A percentile compares a stretch with the other conserved stretches of the same genome.
These are phyloP conservation scores for Rheum nobile DNA, from an alignment of 148 eudicot genomes.

Conservation along the genomic window DNA sequence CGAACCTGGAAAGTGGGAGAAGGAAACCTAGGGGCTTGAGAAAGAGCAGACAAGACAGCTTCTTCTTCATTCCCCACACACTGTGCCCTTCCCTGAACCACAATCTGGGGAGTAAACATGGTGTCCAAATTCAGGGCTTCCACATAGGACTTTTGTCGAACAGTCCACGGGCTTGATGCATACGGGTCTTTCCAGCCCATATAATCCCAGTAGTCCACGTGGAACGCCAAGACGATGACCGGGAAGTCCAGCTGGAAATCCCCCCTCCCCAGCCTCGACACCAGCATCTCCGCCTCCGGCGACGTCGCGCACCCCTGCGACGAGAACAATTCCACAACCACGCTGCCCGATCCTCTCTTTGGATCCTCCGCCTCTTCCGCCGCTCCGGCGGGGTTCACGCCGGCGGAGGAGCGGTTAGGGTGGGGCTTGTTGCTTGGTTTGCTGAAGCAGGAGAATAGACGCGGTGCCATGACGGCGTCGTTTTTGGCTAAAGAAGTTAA, in stretches of 20 bases:
- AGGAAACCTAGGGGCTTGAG: slow-evolving; percentile 45
- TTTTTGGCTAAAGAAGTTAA: not conserved
- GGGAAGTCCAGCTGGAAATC: slow-evolving; percentile 50
- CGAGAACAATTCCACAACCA: slow-evolving; percentile 77
- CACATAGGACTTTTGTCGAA: slow-evolving; percentile 69
- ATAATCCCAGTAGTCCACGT: slow-evolving; percentile 90
- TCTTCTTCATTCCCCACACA: slow-evolving; percentile 64
- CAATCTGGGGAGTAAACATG: slow-evolving; percentile 76
- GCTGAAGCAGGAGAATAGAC: slow-evolving; percentile 51
- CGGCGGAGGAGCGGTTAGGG: slow-evolving; percentile 9
- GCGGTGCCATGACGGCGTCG: slow-evolving; percentile 39
- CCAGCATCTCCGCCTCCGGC: slow-evolving; percentile 63
- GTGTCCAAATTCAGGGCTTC: slow-evolving; percentile 62
- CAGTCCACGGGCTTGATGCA: slow-evolving; percentile 77
- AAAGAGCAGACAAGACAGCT: slow-evolving; percentile 32
- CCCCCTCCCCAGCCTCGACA: slow-evolving; percentile 80
- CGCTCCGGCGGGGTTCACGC: slow-evolving; percentile 21
- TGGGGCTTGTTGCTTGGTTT: slow-evolving; percentile 10
- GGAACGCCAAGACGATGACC: slow-evolving; percentile 53
- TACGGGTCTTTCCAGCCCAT: slow-evolving; percentile 87
- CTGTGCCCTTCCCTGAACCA: slow-evolving; percentile 58
- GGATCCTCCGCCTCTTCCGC: slow-evolving; percentile 22
- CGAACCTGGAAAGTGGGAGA: slow-evolving; percentile 57
- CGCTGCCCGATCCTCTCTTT: slow-evolving; percentile 14
- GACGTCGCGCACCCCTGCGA: slow-evolving; percentile 87